phyloP scores from a whole-genome alignment of 495 filamentous ascomycete species.

The Hyaloscypha bicolor region DNA sequence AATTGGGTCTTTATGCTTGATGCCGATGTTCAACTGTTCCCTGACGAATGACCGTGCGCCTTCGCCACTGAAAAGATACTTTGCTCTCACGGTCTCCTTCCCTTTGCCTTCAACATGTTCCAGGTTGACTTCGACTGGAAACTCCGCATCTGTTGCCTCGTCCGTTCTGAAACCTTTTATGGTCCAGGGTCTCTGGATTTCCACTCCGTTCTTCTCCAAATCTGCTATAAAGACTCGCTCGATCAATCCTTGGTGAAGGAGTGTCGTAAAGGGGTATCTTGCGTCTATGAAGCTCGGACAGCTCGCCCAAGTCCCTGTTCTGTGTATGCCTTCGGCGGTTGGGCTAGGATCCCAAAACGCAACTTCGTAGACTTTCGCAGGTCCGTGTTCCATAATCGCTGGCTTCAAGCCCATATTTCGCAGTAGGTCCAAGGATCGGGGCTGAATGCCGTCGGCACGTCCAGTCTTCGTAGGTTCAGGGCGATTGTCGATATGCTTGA shows the following conservation, averaged over 20 bases:
- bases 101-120: constrained; percentile 74
- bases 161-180: constrained; percentile 65
- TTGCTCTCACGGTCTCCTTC: constrained; percentile 55
- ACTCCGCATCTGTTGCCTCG: constrained; percentile 57
- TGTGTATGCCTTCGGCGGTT: constrained; percentile 58
- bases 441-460: constrained; percentile 79
- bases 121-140: constrained; percentile 66
- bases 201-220: constrained; percentile 58
- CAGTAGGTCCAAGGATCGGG: constrained; percentile 76
- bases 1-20: constrained; percentile 64
- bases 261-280: constrained; percentile 73
- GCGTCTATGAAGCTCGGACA: constrained; percentile 77
- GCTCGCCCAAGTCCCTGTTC: constrained; percentile 69
- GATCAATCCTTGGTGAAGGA: constrained; percentile 75
- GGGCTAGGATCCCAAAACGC: constrained; percentile 75
- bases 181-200: constrained; percentile 62
- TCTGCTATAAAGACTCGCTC: constrained; percentile 73
- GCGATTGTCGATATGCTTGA: constrained; percentile 73
- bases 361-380: constrained; percentile 74
- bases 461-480: constrained; percentile 69
- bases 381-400: constrained; percentile 76
- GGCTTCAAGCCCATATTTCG: constrained; percentile 70
- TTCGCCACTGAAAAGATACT: constrained; percentile 64
- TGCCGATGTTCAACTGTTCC: constrained; percentile 62
- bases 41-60: constrained; percentile 62